Evolutionary conservation across 257 asterid genomes (phyloP).

Genomic region (Ilex asprella): DNA sequence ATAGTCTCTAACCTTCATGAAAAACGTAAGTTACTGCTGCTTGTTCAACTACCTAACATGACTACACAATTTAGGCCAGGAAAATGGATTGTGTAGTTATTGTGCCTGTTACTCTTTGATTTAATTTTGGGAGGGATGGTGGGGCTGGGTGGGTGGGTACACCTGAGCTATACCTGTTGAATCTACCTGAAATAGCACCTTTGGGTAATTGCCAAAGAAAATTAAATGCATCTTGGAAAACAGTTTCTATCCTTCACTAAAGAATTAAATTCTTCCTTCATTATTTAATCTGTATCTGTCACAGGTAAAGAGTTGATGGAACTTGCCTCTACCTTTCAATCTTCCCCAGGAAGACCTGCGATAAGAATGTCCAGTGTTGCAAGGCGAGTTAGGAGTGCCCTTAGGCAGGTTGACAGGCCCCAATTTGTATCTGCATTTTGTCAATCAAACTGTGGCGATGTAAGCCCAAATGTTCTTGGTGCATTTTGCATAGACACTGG

Average conservation of each 20-base stretch:
- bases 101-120: too few species aligned
- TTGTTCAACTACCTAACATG: constrained; percentile 4
- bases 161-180: too few species aligned
- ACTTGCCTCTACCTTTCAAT: constrained; percentile 73
- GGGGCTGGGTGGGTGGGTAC: too few species aligned
- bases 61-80: too few species aligned
- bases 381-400: constrained; percentile 83
- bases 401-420: constrained; percentile 68
- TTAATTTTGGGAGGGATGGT: too few species aligned
- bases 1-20: constrained; percentile 50
- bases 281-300: constrained; percentile 8
- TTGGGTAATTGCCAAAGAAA: too few species aligned
- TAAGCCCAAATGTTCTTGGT: constrained; percentile 98
- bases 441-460: constrained; percentile 95
- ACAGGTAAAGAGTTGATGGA: constrained; percentile 73
- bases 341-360: constrained; percentile 60
- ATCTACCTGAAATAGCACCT: too few species aligned
- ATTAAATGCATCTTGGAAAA: too few species aligned
- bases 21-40: constrained; percentile 47
- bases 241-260: too few species aligned
- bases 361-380: constrained; percentile 60
- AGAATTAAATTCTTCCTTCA: too few species aligned
- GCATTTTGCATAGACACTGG: constrained; percentile 94
- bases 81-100: too few species aligned
- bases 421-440: constrained; percentile 95